These are phyloP conservation scores for Endocarpon pusillum DNA, from an alignment of 495 filamentous ascomycete genomes.

Conservation along the genomic window DNA sequence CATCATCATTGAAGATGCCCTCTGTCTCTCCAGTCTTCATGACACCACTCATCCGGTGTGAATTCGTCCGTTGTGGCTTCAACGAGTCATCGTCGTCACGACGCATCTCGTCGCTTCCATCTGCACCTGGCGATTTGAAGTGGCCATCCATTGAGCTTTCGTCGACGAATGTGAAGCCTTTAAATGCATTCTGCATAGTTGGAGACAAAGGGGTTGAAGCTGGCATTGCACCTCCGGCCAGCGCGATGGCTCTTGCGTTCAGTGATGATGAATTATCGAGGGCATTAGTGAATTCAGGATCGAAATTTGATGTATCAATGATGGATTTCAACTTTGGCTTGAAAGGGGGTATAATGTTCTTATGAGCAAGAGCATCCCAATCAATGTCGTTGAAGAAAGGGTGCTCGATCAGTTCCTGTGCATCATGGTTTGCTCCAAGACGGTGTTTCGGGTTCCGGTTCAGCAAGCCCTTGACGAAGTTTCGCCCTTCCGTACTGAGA, in stretches of 20 bases:
- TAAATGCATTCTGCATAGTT: slow-evolving; percentile 93
- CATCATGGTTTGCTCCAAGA: slow-evolving; percentile 77
- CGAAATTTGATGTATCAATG: slow-evolving; percentile 93
- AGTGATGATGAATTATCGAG: slow-evolving; percentile 67
- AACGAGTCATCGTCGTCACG: slow-evolving; percentile 24
- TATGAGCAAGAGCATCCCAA: slow-evolving; percentile 72
- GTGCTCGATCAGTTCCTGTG: slow-evolving; percentile 85
- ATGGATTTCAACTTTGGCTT: slow-evolving; percentile 92
- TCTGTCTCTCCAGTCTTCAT: slow-evolving; percentile 46
- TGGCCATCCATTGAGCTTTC: slow-evolving; percentile 92
- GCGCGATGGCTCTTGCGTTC: slow-evolving; percentile 68
- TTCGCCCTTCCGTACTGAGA: slow-evolving; percentile 79
- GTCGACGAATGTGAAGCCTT: slow-evolving; percentile 95
- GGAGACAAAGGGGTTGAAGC: slow-evolving; percentile 81
- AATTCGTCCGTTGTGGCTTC: slow-evolving; percentile 13
- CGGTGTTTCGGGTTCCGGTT: slow-evolving; percentile 96
- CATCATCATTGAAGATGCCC: slow-evolving; percentile 54
- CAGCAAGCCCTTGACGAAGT: slow-evolving; percentile 93
- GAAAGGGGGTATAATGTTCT: slow-evolving; percentile 91
- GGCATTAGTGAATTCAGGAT: slow-evolving; percentile 95
- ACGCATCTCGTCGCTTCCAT: too few species aligned
- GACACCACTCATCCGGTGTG: slow-evolving; percentile 58
- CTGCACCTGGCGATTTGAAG: too few species aligned
- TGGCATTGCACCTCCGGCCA: slow-evolving; percentile 56
- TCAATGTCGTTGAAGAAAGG: slow-evolving; percentile 90